Percentiles rank a stretch among this genome's conserved stretches.
Conservation (phyloP, 441 rosid genomes). For the Rhodomyrtus psidioides region DNA sequence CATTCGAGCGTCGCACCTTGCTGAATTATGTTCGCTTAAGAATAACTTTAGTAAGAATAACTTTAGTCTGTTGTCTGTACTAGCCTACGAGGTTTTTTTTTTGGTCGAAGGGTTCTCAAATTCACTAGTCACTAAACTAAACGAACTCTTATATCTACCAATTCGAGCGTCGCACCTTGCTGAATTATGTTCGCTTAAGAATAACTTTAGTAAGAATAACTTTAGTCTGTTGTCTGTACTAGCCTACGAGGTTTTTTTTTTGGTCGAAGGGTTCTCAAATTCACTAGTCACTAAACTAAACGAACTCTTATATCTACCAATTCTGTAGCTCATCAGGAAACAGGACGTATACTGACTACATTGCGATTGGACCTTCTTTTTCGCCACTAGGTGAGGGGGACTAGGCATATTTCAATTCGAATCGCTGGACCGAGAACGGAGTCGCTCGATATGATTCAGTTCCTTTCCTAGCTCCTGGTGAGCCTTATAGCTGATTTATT, state of each 20-base stretch:
- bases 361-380: neutral
- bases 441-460: neutral
- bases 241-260: neutral
- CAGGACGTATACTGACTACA: neutral
- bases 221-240: neutral
- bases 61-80: neutral
- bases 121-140: neutral
- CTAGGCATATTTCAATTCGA: neutral
- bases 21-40: neutral
- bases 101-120: neutral
- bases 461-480: neutral
- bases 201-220: no score
- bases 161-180: neutral
- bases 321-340: neutral
- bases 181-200: neutral
- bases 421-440: neutral
- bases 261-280: neutral
- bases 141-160: neutral
- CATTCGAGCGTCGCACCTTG: neutral
- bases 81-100: neutral
- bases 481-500: neutral
- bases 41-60: neutral
- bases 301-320: neutral
- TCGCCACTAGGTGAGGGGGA: neutral
- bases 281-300: neutral